These are phyloP conservation scores for Hypocreales sp. DNA, from an alignment of 2,329 filamentous ascomycete species.

Conservation along the genomic window DNA sequence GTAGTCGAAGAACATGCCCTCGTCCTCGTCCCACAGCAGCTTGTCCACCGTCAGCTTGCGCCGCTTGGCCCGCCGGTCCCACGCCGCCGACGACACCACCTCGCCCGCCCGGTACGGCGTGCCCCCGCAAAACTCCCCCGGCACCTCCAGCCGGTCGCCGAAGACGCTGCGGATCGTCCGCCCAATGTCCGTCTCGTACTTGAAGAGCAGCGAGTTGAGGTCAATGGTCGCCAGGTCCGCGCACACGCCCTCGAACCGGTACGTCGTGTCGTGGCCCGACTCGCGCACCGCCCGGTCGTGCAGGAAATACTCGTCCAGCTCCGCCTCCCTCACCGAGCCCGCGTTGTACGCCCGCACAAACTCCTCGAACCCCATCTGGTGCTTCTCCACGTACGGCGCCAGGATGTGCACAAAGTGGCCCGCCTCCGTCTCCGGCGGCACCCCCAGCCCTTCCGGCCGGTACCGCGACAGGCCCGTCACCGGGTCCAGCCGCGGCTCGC, in stretches of 20 bases:
- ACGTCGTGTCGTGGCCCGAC: constrained; percentile 92
- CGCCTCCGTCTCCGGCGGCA: constrained; percentile 84
- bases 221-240: constrained; percentile 88
- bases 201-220: constrained; percentile 87
- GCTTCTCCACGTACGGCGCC: constrained; percentile 67
- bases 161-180: constrained; percentile 75
- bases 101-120: constrained; percentile 47
- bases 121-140: constrained; percentile 63
- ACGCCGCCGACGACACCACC: constrained; percentile 67
- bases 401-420: constrained; percentile 76
- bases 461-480: constrained; percentile 72
- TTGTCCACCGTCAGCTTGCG: constrained; percentile 80
- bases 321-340: constrained; percentile 61
- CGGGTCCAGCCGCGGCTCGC: constrained; percentile 61
- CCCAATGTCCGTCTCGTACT: constrained; percentile 91
- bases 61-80: constrained; percentile 78
- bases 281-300: constrained; percentile 93
- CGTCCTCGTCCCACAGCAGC: constrained; percentile 81
- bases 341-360: constrained; percentile 85
- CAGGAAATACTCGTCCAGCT: constrained; percentile 87
- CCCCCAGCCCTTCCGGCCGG: constrained; percentile 65
- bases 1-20: constrained; percentile 98
- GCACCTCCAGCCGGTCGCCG: constrained; percentile 66
- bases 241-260: constrained; percentile 76
- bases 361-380: constrained; percentile 65